Base-by-base conservation (phyloP, 2,329 filamentous ascomycete genomes). In the Fusarium ramigenum region DNA sequence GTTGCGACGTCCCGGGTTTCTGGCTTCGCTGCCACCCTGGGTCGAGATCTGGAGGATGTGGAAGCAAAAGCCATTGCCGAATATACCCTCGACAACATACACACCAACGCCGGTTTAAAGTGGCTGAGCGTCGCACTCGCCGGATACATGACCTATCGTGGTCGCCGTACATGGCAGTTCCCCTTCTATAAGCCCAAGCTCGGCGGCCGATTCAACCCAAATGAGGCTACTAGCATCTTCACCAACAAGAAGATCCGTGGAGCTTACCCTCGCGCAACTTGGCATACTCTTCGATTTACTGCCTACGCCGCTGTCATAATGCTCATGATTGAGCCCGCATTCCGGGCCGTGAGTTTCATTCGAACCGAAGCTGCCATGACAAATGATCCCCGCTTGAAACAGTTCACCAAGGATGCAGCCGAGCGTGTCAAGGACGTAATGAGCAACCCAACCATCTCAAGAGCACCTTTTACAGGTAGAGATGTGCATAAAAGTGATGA, bases 51-150 rank as follows among this genome's bases (percentile, higher is more conserved):
- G 19, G 79, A 77, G 42, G 81, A 84, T 57, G 66, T 74, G n/a
- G 82, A 84, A 70, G 79, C 81, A 16, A 78, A 79, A 43, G 81
- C 79, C 32, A 72, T 85, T 43, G 75, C 79, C 19, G 80, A 82
- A 65, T 77, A 82, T 66, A 78, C 79, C 30, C 65, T 80, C 50
- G 75, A 73, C 34, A 78, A 78, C 58, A 75, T 82, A 28, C 75
- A 79, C 49, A 80, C 77, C 40, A 81, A 79, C n/a, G 63, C 79
- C 11, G 64, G 78, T 18, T 81, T 78, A 72, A 76, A 77, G 58
- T 71, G 76, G 65, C 76, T 80, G 23, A 68, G 72, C 10, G 14
- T 78, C 18, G 77, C 74, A 37, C 42, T 78, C 23, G 77, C 77
- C 18, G 77, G 68, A 23, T 78, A 77, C 40, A 76, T 78, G 75